phyloP scores from a whole-genome alignment of 495 filamentous ascomycete genomes.

The Arthonia radiata region DNA sequence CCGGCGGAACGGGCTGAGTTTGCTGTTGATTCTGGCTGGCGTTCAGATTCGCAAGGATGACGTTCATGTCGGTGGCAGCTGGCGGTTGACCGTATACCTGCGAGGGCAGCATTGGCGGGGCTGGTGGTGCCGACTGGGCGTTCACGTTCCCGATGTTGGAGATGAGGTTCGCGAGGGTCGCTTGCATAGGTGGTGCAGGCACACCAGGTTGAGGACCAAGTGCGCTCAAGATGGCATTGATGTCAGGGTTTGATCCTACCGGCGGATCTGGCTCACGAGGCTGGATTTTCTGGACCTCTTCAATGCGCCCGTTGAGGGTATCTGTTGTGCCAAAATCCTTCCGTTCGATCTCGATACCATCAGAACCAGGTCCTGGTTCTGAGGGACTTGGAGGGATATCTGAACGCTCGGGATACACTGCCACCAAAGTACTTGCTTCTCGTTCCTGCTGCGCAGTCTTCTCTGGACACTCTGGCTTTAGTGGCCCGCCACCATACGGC shows the following conservation, averaged over 20 bases:
- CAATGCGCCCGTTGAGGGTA: constrained; percentile 3
- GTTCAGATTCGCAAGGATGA: constrained; percentile 22
- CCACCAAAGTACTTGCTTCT: constrained; percentile 61
- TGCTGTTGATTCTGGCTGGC: constrained; percentile 12
- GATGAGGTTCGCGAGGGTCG: too few relatives aligned
- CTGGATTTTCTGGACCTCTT: constrained; percentile 1
- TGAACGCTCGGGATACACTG: constrained; percentile 42
- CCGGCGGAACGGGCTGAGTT: constrained; percentile 10
- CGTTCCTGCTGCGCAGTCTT: constrained; percentile 41
- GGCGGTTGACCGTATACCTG: constrained; percentile 1
- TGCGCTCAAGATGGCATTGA: too few relatives aligned
- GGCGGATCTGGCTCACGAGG: constrained; percentile 18
- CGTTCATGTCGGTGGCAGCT: constrained; percentile 18
- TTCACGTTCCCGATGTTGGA: too few relatives aligned
- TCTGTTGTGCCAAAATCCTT: constrained; percentile 25
- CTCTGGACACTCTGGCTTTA: constrained; percentile 34
- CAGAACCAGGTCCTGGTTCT: constrained; percentile 34
- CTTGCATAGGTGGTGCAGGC: too few relatives aligned
- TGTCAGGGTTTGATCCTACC: background rate
- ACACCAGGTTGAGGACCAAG: too few relatives aligned
- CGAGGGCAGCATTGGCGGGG: constrained; percentile 3
- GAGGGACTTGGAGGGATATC: constrained; percentile 59
- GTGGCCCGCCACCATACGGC: constrained; percentile 34
- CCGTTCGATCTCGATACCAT: constrained; percentile 13
- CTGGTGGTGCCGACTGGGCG: constrained; percentile 1